A percentile compares a stretch with the other conserved stretches of the same genome.
phyloP scores from a whole-genome alignment of 345 rosid species.

The Citropsis articulata region DNA sequence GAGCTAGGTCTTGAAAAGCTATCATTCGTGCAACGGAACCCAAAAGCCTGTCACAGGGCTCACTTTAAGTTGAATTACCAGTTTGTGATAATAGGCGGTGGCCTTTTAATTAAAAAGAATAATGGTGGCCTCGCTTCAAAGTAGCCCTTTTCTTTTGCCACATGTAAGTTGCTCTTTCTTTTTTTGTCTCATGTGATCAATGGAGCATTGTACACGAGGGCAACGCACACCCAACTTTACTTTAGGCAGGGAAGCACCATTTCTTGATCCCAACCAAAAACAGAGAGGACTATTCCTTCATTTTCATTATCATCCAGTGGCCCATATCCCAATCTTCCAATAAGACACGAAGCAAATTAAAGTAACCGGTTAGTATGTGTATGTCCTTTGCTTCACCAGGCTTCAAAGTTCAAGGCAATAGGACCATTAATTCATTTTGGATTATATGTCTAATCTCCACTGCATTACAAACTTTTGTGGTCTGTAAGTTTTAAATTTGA shows the following conservation, averaged over 20 bases:
- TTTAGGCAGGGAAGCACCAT: not conserved
- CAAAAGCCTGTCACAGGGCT: not conserved
- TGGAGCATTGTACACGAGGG: not conserved
- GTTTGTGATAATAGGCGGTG: not conserved
- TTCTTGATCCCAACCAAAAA: too few species aligned
- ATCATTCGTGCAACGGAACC: not conserved
- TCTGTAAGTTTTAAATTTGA: not conserved
- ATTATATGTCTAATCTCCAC: not conserved
- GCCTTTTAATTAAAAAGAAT: not conserved
- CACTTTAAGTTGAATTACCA: not conserved
- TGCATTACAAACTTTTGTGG: not conserved
- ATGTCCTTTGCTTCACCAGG: not conserved
- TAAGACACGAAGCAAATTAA: not conserved
- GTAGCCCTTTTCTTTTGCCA: conserved; percentile 1
- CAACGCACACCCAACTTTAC: not conserved
- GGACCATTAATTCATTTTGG: not conserved
- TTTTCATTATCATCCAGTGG: not conserved
- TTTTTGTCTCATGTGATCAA: conserved; percentile 6
- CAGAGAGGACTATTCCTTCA: not conserved
- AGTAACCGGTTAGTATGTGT: too few species aligned
- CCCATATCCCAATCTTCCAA: not conserved
- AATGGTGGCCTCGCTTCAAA: not conserved
- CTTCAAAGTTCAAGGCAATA: not conserved
- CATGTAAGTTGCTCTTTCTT: not conserved
- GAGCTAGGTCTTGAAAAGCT: not conserved